These are phyloP conservation scores for Synchytrium microbalum DNA, from an alignment of 371 early-diverging fungal genomes.

Conservation along the genomic window DNA sequence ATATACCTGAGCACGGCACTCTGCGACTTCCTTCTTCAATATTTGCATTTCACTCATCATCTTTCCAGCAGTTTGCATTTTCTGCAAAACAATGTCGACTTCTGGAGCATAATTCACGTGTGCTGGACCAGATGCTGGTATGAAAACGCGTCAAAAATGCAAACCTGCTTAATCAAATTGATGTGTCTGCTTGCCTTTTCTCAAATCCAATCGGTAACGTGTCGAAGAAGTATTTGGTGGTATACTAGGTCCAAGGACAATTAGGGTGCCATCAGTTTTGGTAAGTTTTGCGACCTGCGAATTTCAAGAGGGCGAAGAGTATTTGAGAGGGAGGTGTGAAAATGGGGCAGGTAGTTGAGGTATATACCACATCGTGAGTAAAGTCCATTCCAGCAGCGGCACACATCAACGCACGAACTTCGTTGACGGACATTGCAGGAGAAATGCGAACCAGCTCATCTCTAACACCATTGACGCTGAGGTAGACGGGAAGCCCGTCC, in stretches of 20 bases:
- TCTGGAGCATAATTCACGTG: background rate
- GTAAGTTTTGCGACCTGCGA: background rate
- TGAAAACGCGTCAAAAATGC: no score
- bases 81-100: background rate
- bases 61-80: background rate
- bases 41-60: background rate
- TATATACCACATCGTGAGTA: no score
- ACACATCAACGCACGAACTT: background rate
- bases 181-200: no score
- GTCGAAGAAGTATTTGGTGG: background rate
- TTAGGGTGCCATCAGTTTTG: background rate
- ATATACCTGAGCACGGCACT: background rate
- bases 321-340: no score
- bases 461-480: background rate
- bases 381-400: background rate
- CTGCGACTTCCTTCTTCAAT: background rate
- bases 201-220: background rate
- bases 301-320: no score
- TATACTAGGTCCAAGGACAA: background rate
- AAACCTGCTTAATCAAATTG: no score
- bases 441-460: background rate
- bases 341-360: no score
- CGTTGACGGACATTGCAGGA: background rate
- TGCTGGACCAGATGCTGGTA: no score
- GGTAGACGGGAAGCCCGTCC: background rate